Percentiles rank a stretch among this genome's conserved stretches.
Evolutionary conservation across 495 filamentous ascomycete species (phyloP).

Genomic region (Hyaloscypha bicolor): DNA sequence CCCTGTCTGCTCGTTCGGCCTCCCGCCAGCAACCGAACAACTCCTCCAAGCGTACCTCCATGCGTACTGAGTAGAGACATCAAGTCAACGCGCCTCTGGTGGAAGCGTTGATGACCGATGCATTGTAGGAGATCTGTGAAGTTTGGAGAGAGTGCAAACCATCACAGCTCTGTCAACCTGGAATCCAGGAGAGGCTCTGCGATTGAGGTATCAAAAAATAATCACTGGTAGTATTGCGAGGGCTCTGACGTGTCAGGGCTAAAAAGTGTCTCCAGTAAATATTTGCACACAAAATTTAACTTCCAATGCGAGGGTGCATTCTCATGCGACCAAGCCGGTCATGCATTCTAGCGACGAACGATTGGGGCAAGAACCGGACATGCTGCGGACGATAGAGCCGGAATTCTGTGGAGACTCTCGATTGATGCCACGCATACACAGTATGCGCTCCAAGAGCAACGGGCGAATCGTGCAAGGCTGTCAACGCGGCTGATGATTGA

Average conservation of each 20-base stretch:
- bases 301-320: constrained; percentile 29
- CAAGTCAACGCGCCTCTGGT: constrained; percentile 28
- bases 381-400: constrained; percentile 19
- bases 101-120: constrained; percentile 15
- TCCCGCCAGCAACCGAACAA: constrained; percentile 34
- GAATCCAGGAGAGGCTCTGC: constrained; percentile 23
- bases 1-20: constrained; percentile 30
- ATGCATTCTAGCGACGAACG: constrained; percentile 27
- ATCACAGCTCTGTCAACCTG: not conserved
- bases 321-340: constrained; percentile 24
- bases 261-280: constrained; percentile 15
- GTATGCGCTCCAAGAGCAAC: constrained; percentile 20
- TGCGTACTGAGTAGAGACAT: constrained; percentile 29
- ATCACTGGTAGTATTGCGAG: constrained; percentile 11
- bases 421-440: constrained; percentile 30
- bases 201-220: constrained; percentile 17
- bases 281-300: constrained; percentile 24
- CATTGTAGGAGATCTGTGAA: constrained; percentile 19
- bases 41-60: constrained; percentile 35
- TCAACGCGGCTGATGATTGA: constrained; percentile 26
- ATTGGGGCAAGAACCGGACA: constrained; percentile 19
- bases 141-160: constrained; percentile 6
- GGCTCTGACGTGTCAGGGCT: constrained; percentile 33
- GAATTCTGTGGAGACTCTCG: constrained; percentile 23
- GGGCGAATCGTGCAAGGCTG: constrained; percentile 30